Conservation (phyloP, 2,329 filamentous ascomycete species). For the Verticillium alfalfae region DNA sequence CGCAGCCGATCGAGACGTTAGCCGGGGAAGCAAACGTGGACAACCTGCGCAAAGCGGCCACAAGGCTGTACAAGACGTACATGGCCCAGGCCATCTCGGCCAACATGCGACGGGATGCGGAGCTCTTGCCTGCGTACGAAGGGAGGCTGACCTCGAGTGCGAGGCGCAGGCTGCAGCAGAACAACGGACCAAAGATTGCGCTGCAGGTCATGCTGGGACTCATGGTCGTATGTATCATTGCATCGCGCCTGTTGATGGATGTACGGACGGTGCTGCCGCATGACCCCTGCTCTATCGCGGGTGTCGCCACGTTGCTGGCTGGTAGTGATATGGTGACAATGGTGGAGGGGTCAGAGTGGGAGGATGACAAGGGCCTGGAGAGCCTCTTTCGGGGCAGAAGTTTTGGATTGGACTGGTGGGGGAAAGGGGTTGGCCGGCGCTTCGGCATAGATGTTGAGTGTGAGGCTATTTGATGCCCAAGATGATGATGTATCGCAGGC, state of each 20-base stretch:
- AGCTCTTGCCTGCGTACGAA: constrained; percentile 5
- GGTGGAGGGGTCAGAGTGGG: constrained; percentile 19
- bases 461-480: neutral
- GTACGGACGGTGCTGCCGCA: constrained; percentile 18
- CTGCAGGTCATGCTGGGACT: constrained; percentile 21
- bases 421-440: neutral
- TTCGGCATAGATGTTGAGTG: constrained; percentile 4
- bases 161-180: constrained; percentile 16
- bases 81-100: constrained; percentile 20
- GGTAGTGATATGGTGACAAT: constrained; percentile 17
- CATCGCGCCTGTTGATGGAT: constrained; percentile 14
- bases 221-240: constrained; percentile 18
- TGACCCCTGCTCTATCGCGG: constrained; percentile 21
- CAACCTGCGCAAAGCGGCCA: constrained; percentile 10
- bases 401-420: constrained; percentile 11
- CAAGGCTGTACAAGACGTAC: constrained; percentile 15
- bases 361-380: neutral
- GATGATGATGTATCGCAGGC: too few relatives aligned
- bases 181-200: constrained; percentile 17
- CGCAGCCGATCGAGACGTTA: constrained; percentile 8
- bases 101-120: constrained; percentile 14
- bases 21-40: constrained; percentile 9
- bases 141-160: constrained; percentile 6
- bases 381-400: constrained; percentile 10
- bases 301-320: constrained; percentile 18